These are phyloP conservation scores for Pulveroboletus sp. DNA, from an alignment of 768 basidiomycete species.

Conservation along the genomic window DNA sequence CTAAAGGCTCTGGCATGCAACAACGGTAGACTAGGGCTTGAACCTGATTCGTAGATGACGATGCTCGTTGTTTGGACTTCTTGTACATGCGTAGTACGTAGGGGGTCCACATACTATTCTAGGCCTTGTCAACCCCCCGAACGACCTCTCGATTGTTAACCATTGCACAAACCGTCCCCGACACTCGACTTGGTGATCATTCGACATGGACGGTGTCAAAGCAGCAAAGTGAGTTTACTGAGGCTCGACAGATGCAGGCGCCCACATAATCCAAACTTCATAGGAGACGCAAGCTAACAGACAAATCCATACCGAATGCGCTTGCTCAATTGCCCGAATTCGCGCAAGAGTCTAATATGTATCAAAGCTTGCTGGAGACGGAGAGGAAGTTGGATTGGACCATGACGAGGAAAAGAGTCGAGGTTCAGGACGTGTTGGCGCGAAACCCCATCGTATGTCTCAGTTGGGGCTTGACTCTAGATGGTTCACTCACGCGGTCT, in stretches of 20 bases:
- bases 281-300: slow-evolving; percentile 75
- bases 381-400: slow-evolving; percentile 95
- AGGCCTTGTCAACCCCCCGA: neutral
- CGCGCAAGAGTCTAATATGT: slow-evolving; percentile 79
- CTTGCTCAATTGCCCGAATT: slow-evolving; percentile 72
- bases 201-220: slow-evolving; percentile 29
- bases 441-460: slow-evolving; percentile 55
- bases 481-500: slow-evolving; percentile 1
- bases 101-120: slow-evolving; percentile 10
- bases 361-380: slow-evolving; percentile 80
- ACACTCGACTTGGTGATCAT: neutral
- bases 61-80: neutral
- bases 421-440: slow-evolving; percentile 84
- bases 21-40: neutral
- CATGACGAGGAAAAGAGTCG: slow-evolving; percentile 82
- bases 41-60: neutral
- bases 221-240: slow-evolving; percentile 28
- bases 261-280: neutral
- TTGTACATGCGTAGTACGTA: neutral
- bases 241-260: neutral
- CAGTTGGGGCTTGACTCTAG: neutral
- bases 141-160: no score
- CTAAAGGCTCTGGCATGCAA: neutral
- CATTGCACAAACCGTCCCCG: neutral
- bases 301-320: slow-evolving; percentile 73